Evolutionary conservation across 2,329 filamentous ascomycete genomes (phyloP), one percentile per base, ranked within the genome.

Genomic region (Cladophialophora bantiana): DNA sequence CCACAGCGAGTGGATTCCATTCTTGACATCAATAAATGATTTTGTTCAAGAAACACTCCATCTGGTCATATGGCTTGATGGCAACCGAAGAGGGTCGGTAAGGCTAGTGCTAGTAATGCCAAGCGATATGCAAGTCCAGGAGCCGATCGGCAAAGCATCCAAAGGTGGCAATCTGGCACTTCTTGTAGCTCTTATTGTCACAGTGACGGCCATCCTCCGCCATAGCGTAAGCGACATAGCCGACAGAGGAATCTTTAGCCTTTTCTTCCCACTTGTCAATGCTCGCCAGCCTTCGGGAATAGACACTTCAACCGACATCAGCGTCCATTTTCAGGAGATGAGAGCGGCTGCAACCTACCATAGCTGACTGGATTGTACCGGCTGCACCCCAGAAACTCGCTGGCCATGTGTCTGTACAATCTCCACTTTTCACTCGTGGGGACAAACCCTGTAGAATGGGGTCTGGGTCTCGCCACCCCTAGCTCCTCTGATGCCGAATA

Each of bases 301-400:
- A 48, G n/a, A 34, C 26, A 3, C 7, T 13, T 50, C 45, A 18
- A 26, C 3, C 4, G 26, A 15, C 9, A 9, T n/a, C 10, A 54
- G 9, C 13, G 26, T 32, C 26, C 1, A 35, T 12, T 54, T 15
- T n/a, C 50, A 54, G 26, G 26, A 18, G 7, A 32, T 34, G 18
- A 13, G 48, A 5, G 18, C 7, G 5, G 2, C 48, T 52, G 18
- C 3, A 52, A 12, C 15, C 13, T 52, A 32, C 12, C 26, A 26
- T 26, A 3, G 3, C 26, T 26, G 26, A 26, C 26, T 26, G 26
- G 40, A 12, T 12, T 31, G 10, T 26, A 10, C 31, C 40, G 40
- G 56, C 56, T 59, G 56, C 36, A 59, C 56, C 56, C 56, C 56
- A 59, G 38, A 48, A n/a, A 48, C 20, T 48, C 26, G 35, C 36